Conservation (phyloP, 2,329 filamentous ascomycete species). For the Calonectria montana region DNA sequence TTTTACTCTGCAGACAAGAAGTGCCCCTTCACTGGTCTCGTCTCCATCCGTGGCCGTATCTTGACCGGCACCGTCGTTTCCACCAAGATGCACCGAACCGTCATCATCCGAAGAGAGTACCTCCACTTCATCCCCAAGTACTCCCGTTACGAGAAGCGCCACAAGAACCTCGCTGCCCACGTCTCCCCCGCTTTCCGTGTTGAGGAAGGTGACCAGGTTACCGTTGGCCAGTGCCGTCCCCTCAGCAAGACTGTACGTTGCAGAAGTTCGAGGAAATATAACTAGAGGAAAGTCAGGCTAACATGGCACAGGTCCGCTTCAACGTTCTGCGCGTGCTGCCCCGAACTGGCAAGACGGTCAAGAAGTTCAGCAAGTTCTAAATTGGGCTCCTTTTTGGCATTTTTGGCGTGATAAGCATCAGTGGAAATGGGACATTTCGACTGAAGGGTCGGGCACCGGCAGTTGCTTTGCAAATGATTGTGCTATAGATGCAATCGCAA, state of each 20-base stretch:
- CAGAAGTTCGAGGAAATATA: neutral
- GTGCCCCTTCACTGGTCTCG: slow-evolving; percentile 99
- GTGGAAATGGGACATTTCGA: slow-evolving; percentile 50
- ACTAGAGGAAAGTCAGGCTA: slow-evolving; percentile 28
- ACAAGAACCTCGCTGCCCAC: slow-evolving; percentile 99
- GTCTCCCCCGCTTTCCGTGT: slow-evolving; percentile 99
- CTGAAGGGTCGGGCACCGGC: slow-evolving; percentile 56
- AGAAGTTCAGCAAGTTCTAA: slow-evolving; percentile 99
- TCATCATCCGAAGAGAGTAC: slow-evolving; percentile 99
- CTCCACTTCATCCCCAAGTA: slow-evolving; percentile 99
- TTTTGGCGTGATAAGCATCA: slow-evolving; percentile 65
- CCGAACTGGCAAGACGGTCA: slow-evolving; percentile 96
- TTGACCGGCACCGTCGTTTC: slow-evolving; percentile 98
- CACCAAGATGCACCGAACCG: slow-evolving; percentile 99
- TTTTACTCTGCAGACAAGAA: slow-evolving; percentile 86
- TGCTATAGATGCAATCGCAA: slow-evolving; percentile 59
- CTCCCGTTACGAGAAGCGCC: slow-evolving; percentile 99
- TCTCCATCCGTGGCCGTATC: slow-evolving; percentile 99
- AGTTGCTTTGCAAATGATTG: slow-evolving; percentile 56
- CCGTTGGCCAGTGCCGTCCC: slow-evolving; percentile 99
- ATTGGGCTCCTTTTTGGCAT: slow-evolving; percentile 62
- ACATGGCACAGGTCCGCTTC: slow-evolving; percentile 84
- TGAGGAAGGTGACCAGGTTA: slow-evolving; percentile 99
- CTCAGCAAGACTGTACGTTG: slow-evolving; percentile 97
- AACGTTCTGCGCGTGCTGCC: slow-evolving; percentile 99